Conservation (phyloP, 116 monocot species). For the Trichopus zeylanicus region DNA sequence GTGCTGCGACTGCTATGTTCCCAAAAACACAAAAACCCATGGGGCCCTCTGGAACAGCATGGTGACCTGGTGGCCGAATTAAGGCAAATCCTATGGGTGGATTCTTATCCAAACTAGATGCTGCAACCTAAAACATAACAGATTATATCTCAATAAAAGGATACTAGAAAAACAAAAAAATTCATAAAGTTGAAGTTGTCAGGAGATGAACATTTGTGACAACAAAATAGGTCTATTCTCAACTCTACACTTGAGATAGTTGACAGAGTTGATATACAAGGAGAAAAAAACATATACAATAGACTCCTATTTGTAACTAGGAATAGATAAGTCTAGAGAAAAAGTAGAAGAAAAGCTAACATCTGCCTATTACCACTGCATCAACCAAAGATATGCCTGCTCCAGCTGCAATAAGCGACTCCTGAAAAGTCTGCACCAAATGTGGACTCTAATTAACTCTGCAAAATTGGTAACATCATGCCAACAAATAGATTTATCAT, state of each 20-base stretch:
- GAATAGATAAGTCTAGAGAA: not conserved
- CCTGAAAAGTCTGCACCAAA: slow-evolving; percentile 81
- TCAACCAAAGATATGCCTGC: slow-evolving; percentile 84
- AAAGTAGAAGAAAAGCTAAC: not conserved
- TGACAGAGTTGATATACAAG: not conserved
- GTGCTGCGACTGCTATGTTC: slow-evolving; percentile 90
- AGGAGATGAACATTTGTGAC: not conserved
- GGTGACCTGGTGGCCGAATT: slow-evolving; percentile 94
- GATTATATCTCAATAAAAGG: slow-evolving; percentile 11
- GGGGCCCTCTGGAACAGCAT: slow-evolving; percentile 91
- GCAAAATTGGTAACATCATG: not conserved
- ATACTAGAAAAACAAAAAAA: slow-evolving; percentile 9
- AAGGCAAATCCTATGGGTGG: slow-evolving; percentile 89
- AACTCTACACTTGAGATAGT: not conserved
- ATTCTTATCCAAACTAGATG: slow-evolving; percentile 38
- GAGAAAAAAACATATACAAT: not conserved
- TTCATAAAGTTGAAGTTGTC: not conserved
- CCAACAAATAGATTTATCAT: not conserved
- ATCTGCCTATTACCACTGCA: slow-evolving; percentile 46
- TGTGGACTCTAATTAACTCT: not conserved
- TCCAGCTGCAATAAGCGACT: slow-evolving; percentile 83
- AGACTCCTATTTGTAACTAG: not conserved
- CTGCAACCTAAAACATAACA: slow-evolving; percentile 56
- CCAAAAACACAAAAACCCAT: slow-evolving; percentile 99
- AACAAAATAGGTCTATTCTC: not conserved